Conservation (phyloP, 163 green algal genomes). For the Scenedesmus sp. region DNA sequence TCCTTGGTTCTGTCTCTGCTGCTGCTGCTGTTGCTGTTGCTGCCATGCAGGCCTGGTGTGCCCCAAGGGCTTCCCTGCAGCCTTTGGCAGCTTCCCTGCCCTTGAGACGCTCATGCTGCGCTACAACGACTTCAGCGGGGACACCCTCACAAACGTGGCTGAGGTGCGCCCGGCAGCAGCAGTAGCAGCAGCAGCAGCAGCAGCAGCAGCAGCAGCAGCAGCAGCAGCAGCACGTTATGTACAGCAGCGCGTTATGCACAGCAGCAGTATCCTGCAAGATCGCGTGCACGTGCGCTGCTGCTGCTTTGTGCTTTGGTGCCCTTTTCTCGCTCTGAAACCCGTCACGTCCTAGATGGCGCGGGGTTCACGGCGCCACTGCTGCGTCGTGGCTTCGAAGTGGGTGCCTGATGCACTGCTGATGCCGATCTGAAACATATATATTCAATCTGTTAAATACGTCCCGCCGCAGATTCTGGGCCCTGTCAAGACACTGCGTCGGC, state of each 20-base stretch:
- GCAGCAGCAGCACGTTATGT: no score
- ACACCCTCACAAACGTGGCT: slow-evolving; percentile 36
- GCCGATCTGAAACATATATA: no score
- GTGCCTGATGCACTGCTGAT: no score
- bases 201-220: no score
- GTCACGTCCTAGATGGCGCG: no score
- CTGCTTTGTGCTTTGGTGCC: neutral
- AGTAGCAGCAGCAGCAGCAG: neutral
- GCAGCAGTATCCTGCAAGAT: neutral
- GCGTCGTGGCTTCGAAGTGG: no score
- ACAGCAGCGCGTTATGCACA: no score
- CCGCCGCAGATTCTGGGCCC: neutral
- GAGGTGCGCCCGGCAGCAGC: neutral
- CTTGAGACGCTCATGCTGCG: slow-evolving; percentile 44
- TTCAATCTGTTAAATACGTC: no score
- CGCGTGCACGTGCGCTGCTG: neutral
- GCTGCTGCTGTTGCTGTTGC: neutral
- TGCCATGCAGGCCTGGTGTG: slow-evolving; percentile 18
- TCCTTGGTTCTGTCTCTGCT: neutral
- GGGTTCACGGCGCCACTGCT: no score
- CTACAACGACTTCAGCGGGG: slow-evolving; percentile 44
- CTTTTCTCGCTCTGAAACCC: neutral
- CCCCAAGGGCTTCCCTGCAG: slow-evolving; percentile 19
- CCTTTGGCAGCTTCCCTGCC: slow-evolving; percentile 34
- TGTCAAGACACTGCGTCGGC: neutral